Evolutionary conservation across 306 rosid species (phyloP).

Genomic region (Prunus mongolica): DNA sequence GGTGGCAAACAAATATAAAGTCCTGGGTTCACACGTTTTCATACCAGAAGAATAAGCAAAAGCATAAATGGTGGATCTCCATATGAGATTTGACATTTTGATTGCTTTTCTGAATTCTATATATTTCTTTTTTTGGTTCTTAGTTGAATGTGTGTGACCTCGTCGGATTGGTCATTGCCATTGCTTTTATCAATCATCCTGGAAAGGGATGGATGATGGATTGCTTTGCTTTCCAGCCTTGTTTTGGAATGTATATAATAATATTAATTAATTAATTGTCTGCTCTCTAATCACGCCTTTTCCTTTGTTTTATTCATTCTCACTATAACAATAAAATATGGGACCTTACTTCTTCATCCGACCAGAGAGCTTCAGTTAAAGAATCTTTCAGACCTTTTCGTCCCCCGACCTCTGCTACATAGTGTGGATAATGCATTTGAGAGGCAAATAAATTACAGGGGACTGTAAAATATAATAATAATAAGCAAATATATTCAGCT

Average conservation of each 20-base stretch:
- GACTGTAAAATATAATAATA: no score
- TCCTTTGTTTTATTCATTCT: not conserved
- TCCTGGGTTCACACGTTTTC: constrained; percentile 3
- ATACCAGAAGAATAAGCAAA: not conserved
- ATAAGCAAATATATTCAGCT: no score
- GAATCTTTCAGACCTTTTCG: no score
- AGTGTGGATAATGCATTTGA: no score
- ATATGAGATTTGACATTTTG: not conserved
- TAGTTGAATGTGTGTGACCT: not conserved
- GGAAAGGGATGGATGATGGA: no score
- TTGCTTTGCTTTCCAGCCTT: constrained; percentile 12
- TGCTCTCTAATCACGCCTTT: not conserved
- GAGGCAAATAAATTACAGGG: no score
- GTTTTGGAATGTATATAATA: not conserved
- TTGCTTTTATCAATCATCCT: constrained; percentile 7
- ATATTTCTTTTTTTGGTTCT: not conserved
- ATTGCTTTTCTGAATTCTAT: not conserved
- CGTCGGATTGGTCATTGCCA: not conserved
- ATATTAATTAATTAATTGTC: no score
- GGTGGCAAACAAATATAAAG: not conserved
- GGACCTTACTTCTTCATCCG: no score
- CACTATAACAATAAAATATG: no score
- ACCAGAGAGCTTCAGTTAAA: no score
- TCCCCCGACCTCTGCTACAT: no score
- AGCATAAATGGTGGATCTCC: no score